These are phyloP conservation scores for Cyclostephanos tholiformis DNA, from an alignment of 108 stramenopile genomes.

Conservation along the genomic window DNA sequence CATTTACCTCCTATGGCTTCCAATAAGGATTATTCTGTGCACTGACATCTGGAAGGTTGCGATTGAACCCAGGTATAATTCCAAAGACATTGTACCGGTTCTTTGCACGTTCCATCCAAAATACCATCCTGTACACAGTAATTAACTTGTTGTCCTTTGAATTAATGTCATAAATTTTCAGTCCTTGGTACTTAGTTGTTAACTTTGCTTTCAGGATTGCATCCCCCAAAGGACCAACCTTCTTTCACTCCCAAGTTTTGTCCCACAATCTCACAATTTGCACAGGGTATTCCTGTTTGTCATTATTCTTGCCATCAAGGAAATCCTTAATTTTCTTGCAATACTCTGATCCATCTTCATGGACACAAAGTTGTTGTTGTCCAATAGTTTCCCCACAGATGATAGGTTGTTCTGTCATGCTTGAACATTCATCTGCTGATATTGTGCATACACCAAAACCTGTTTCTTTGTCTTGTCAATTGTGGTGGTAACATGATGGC, in stretches of 20 bases:
- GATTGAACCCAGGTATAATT: neutral
- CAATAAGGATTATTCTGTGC: neutral
- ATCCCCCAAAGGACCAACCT: neutral
- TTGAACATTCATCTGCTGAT: slow-evolving; percentile 1
- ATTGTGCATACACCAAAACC: slow-evolving; percentile 1
- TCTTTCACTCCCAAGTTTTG: neutral
- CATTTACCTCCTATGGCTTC: neutral
- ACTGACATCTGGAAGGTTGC: neutral
- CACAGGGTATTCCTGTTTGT: neutral
- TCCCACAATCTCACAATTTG: slow-evolving; percentile 1
- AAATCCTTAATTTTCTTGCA: neutral
- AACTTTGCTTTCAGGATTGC: neutral
- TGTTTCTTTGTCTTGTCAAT: slow-evolving; percentile 16
- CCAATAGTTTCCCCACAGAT: slow-evolving; percentile 4
- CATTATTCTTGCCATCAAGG: no score
- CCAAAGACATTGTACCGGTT: neutral
- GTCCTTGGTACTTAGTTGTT: neutral
- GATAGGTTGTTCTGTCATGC: slow-evolving; percentile 1
- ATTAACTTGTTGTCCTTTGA: neutral
- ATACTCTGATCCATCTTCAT: slow-evolving; percentile 9
- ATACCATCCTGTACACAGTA: neutral
- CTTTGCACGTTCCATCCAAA: neutral
- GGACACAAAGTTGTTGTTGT: slow-evolving; percentile 11
- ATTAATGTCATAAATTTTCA: neutral
- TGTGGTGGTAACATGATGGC: neutral